Conservation (phyloP, 2,329 filamentous ascomycete species). For the Fusarium chaquense region DNA sequence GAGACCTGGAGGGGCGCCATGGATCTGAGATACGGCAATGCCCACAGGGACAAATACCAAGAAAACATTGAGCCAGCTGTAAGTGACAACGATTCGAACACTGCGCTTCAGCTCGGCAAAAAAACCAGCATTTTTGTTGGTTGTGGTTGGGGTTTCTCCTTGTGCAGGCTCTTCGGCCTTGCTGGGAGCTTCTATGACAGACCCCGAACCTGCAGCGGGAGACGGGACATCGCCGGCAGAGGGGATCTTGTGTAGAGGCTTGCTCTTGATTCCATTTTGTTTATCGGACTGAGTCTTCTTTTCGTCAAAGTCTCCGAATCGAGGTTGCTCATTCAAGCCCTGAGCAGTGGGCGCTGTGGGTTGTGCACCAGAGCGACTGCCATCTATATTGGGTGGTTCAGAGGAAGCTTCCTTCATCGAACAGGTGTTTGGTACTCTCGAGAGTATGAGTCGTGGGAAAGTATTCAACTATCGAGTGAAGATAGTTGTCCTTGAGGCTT, state of each 20-base stretch:
- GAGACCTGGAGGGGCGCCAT: constrained; percentile 67
- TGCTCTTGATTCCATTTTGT: constrained; percentile 25
- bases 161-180: constrained; percentile 35
- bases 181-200: constrained; percentile 60
- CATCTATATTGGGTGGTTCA: constrained; percentile 66
- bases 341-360: constrained; percentile 60
- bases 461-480: constrained; percentile 20
- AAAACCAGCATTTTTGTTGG: constrained; percentile 55
- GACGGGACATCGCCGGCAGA: constrained; percentile 50
- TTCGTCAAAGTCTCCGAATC: constrained; percentile 20
- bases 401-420: constrained; percentile 73
- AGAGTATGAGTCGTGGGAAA: constrained; percentile 5
- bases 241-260: constrained; percentile 46
- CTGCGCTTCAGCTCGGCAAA: constrained; percentile 63
- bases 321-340: constrained; percentile 36
- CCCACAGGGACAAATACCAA: constrained; percentile 83
- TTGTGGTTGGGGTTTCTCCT: constrained; percentile 49
- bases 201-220: constrained; percentile 67
- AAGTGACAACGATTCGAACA: constrained; percentile 69
- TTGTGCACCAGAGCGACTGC: constrained; percentile 67
- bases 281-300: constrained; percentile 26
- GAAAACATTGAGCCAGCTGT: constrained; percentile 83
- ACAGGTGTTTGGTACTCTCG: constrained; percentile 49
- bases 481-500: constrained; percentile 22
- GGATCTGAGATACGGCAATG: constrained; percentile 71